phyloP scores from a whole-genome alignment of 768 basidiomycete genomes.

The Suillus subalutaceus region DNA sequence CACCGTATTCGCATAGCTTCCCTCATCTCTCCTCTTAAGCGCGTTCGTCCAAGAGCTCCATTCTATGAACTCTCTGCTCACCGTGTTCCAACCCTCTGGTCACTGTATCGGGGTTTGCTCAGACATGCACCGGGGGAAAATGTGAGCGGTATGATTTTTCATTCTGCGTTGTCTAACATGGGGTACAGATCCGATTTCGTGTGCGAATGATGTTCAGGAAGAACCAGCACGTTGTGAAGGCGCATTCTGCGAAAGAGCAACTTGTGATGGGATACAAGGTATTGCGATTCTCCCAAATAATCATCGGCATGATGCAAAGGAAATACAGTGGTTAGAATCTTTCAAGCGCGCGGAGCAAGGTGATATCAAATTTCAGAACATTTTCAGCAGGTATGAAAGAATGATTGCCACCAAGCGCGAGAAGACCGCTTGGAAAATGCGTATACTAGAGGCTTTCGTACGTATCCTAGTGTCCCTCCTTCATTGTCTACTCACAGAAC shows the following conservation, averaged over 20 bases:
- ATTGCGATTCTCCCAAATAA: slow-evolving; percentile 20
- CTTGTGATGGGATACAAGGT: slow-evolving; percentile 63
- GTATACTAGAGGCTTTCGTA: slow-evolving; percentile 57
- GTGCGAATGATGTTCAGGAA: slow-evolving; percentile 56
- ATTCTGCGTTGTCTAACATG: background rate
- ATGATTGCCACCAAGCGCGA: slow-evolving; percentile 55
- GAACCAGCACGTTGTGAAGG: slow-evolving; percentile 56
- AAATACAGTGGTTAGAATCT: slow-evolving; percentile 58
- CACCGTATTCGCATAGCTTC: slow-evolving; percentile 57
- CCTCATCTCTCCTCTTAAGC: slow-evolving; percentile 58
- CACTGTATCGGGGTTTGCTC: slow-evolving; percentile 72
- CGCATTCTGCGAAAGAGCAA: slow-evolving; percentile 46
- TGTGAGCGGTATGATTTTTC: slow-evolving; percentile 37
- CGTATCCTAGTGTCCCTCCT: slow-evolving; percentile 19
- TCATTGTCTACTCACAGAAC: background rate
- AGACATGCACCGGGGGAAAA: slow-evolving; percentile 54
- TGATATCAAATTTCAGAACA: slow-evolving; percentile 44
- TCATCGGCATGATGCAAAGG: background rate
- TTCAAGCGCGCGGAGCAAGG: slow-evolving; percentile 59
- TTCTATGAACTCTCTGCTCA: slow-evolving; percentile 75
- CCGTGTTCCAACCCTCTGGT: slow-evolving; percentile 76
- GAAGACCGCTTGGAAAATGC: slow-evolving; percentile 48
- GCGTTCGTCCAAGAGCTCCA: slow-evolving; percentile 60
- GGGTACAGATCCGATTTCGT: slow-evolving; percentile 57
- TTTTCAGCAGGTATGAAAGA: slow-evolving; percentile 60